Base-by-base conservation (phyloP, 2,329 filamentous ascomycete genomes). In the Massarina eburnea region DNA sequence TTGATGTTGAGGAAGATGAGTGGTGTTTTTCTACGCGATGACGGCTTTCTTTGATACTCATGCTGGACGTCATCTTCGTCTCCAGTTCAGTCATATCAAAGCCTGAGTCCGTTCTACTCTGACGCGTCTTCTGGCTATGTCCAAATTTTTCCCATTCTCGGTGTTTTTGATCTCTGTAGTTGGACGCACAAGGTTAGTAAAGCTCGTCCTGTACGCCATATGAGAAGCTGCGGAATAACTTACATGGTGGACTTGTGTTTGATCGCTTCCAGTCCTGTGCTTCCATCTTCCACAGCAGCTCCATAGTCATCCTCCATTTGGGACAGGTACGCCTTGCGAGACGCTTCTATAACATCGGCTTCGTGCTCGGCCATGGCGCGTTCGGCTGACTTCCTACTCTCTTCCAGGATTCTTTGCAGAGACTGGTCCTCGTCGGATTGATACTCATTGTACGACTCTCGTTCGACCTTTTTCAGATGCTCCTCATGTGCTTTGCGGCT, bases 401-500 rank as follows among this genome's bases (percentile, higher is more conserved):
- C 41, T 24, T 35, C 24, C 15, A 33, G 18, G 3, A 17, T 19
- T 26, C 27, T 21, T 24, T 18, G 19, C 17, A 43, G 26, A 27
- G 36, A 22, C 12, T 20, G 6, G 6, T 39, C 18, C 20, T 45
- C 15, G 12, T 45, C n/a, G 6, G n/a, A 15, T 12, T 39, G 24
- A 30, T 32, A 46, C 26, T 38, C 19, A 10, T 35, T 19, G 14
- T 40, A 33, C 7, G 43, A 36, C 5, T 46, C 39, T 17, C 39
- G 26, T 17, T 38, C 29, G 10, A 46, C 20, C 27, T 26, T 34
- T 15, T 19, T 40, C 15, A 49, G 26, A 24, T 45, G 46, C 15
- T 41, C 41, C 27, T 45, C 46, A 20, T 49, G 46, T 15, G 41
- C 46, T 18, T 38, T 24, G 5, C 32, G 33, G 4, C 15, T 45